These are phyloP conservation scores for Nakaseomyces uthaithaninus DNA, from an alignment of 1,139 yeast genomes.

Conservation along the genomic window DNA sequence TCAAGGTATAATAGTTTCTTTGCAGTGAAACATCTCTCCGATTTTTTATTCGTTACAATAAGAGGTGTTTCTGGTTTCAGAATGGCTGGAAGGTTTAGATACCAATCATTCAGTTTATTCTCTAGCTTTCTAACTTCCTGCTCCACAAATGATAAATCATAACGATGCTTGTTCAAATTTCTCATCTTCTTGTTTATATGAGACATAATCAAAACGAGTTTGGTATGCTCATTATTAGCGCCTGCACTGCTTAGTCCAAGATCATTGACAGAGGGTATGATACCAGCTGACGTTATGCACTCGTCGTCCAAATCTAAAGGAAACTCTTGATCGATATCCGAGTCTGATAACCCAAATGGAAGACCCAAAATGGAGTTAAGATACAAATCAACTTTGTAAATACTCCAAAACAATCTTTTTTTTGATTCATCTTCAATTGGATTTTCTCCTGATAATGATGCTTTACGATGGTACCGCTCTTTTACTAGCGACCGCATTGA, in stretches of 20 bases:
- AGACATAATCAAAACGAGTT: constrained; percentile 50
- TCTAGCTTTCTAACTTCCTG: constrained; percentile 40
- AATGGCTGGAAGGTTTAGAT: constrained; percentile 55
- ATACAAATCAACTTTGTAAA: constrained; percentile 82
- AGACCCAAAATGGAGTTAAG: constrained; percentile 80
- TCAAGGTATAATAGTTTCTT: constrained; percentile 57
- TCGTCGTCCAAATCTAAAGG: constrained; percentile 83
- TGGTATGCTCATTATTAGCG: constrained; percentile 76
- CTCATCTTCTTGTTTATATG: constrained; percentile 45
- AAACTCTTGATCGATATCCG: constrained; percentile 76
- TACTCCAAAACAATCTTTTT: constrained; percentile 79
- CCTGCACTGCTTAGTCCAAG: constrained; percentile 48
- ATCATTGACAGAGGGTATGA: constrained; percentile 30
- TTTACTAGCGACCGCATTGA: constrained; percentile 76
- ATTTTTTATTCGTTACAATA: constrained; percentile 20
- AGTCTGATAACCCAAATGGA: constrained; percentile 52
- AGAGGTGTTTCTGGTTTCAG: constrained; percentile 43
- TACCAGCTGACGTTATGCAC: constrained; percentile 51
- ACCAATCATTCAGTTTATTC: constrained; percentile 62
- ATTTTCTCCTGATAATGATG: constrained; percentile 30
- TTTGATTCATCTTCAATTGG: constrained; percentile 78
- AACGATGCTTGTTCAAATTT: constrained; percentile 14
- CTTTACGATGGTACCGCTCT: constrained; percentile 73
- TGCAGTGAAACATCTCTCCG: constrained; percentile 50
- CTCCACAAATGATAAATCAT: constrained; percentile 7